Conservation (phyloP, 805 yeast species). For the Teunomyces kruisii region DNA sequence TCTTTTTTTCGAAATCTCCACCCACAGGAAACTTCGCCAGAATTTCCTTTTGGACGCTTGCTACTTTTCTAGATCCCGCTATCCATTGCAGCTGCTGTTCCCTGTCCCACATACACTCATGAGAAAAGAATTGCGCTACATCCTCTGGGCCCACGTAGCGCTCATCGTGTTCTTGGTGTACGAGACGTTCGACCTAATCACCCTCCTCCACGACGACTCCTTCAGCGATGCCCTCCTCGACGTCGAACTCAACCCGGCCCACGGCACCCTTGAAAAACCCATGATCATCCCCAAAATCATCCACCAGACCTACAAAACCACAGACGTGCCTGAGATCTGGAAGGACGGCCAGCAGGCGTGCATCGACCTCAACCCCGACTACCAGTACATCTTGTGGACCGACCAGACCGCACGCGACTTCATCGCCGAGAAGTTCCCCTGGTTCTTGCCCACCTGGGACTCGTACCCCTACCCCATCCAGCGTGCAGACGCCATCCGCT, state of each 20-base stretch:
- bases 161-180: constrained; percentile 56
- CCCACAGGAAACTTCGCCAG: background rate
- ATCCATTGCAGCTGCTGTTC: too few relatives aligned
- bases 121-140: constrained; percentile 65
- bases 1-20: background rate
- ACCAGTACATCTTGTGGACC: constrained; percentile 87
- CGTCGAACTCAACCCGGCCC: constrained; percentile 59
- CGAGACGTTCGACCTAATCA: constrained; percentile 67
- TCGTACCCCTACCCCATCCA: constrained; percentile 76
- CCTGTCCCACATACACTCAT: constrained; percentile 28
- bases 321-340: constrained; percentile 80
- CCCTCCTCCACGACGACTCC: constrained; percentile 72
- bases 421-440: constrained; percentile 74
- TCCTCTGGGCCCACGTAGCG: constrained; percentile 59
- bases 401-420: constrained; percentile 80
- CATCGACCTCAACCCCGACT: constrained; percentile 80
- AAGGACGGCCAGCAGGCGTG: constrained; percentile 72
- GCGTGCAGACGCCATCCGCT: constrained; percentile 88
- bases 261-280: constrained; percentile 43
- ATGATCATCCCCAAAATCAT: constrained; percentile 82
- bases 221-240: constrained; percentile 61
- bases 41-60: too few relatives aligned
- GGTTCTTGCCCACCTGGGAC: constrained; percentile 83
- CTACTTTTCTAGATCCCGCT: too few relatives aligned
- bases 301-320: constrained; percentile 88